Percentiles rank a stretch among this genome's conserved stretches.
phyloP scores from a whole-genome alignment of 1,284 basidiomycete genomes.

The Mycena citricolor region DNA sequence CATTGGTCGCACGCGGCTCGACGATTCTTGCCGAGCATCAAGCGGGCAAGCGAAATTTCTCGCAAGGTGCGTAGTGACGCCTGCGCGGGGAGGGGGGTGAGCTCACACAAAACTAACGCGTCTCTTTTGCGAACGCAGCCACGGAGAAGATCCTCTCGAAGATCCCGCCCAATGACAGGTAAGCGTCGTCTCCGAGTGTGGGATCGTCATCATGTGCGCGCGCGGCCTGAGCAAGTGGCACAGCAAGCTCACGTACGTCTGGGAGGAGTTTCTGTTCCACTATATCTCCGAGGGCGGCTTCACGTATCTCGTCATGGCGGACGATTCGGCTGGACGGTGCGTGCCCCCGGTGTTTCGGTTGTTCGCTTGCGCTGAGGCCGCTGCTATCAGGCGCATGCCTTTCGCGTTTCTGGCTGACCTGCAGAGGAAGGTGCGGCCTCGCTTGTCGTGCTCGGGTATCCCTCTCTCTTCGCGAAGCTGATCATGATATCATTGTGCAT shows the following conservation, averaged over 20 bases:
- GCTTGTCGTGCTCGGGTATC: too few species aligned
- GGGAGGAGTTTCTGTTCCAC: constrained; percentile 96
- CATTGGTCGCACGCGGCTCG: constrained; percentile 80
- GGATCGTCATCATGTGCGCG: constrained; percentile 4
- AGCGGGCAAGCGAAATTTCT: constrained; percentile 78
- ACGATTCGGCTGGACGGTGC: constrained; percentile 87
- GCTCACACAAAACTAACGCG: background rate
- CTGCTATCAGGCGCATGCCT: constrained; percentile 73
- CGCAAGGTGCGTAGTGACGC: constrained; percentile 68
- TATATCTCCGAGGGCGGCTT: constrained; percentile 89
- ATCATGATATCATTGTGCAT: too few species aligned
- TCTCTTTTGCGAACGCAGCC: constrained; percentile 42
- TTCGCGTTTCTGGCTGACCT: constrained; percentile 92
- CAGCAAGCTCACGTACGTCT: constrained; percentile 93
- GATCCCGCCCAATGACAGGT: constrained; percentile 86
- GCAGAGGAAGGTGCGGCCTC: constrained; percentile 61
- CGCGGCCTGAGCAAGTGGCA: too few species aligned
- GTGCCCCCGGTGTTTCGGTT: too few species aligned
- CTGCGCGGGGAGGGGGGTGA: constrained; percentile 14
- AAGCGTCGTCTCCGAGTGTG: constrained; percentile 2
- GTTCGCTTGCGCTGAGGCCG: constrained; percentile 32
- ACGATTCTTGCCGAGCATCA: constrained; percentile 84
- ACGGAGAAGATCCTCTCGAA: constrained; percentile 91
- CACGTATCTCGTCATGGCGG: constrained; percentile 91
- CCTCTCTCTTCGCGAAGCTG: too few species aligned